Evolutionary conservation across 495 filamentous ascomycete genomes (phyloP).

Genomic region (Lindgomyces ingoldianus): DNA sequence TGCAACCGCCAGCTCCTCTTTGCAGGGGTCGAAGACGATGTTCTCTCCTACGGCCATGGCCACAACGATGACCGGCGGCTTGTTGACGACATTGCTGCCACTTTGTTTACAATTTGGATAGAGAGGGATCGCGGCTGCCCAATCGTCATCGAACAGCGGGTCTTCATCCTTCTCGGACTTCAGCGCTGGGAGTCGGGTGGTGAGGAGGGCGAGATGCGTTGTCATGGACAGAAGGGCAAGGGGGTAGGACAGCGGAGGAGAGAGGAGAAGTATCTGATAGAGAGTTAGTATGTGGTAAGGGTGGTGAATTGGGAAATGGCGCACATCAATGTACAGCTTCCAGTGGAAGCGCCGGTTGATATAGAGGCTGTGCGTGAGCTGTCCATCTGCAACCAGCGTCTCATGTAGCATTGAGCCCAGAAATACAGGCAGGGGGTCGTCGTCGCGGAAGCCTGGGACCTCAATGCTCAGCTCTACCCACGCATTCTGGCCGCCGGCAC

Average conservation of each 20-base stretch:
- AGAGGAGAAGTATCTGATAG: conserved; percentile 83
- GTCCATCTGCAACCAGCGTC: conserved; percentile 74
- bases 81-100: conserved; percentile 2
- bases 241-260: conserved; percentile 85
- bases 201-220: conserved; percentile 91
- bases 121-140: conserved; percentile 75
- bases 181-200: conserved; percentile 77
- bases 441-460: conserved; percentile 83
- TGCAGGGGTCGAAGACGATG: conserved; percentile 88
- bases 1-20: conserved; percentile 89
- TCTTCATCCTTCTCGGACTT: conserved; percentile 89
- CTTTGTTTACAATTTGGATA: conserved; percentile 57
- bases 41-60: conserved; percentile 84
- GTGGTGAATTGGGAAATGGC: no score
- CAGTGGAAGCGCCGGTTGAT: conserved; percentile 93
- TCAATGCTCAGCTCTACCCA: conserved; percentile 87
- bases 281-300: conserved; percentile 20
- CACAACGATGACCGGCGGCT: conserved; percentile 84
- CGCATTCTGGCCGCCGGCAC: conserved; percentile 50
- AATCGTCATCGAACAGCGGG: conserved; percentile 97
- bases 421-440: conserved; percentile 87
- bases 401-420: conserved; percentile 85
- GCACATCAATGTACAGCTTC: conserved; percentile 91
- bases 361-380: conserved; percentile 67
- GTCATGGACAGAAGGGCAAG: conserved; percentile 89